These are phyloP conservation scores for Proliferodiscus dingleyae DNA, from an alignment of 2,329 filamentous ascomycete species.

Conservation along the genomic window DNA sequence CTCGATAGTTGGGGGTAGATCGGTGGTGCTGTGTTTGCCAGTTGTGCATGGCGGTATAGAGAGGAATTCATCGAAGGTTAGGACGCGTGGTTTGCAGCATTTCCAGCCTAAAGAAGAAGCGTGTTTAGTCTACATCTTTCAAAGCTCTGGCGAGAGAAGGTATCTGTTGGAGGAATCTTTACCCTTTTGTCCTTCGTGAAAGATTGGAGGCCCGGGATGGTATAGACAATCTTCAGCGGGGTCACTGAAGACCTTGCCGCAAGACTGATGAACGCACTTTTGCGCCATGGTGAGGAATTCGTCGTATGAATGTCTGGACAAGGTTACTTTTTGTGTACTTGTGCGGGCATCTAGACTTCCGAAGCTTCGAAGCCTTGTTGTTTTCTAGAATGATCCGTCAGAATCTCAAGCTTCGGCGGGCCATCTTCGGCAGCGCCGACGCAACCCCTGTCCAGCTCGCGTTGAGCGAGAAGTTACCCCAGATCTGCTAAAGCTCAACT, in stretches of 20 bases:
- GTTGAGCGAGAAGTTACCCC: no score
- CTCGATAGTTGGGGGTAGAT: slow-evolving; percentile 58
- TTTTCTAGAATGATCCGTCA: slow-evolving; percentile 2
- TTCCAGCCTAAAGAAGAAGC: slow-evolving; percentile 70
- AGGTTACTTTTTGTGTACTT: no score
- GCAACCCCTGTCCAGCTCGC: no score
- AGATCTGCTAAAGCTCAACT: no score
- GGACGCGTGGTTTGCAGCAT: slow-evolving; percentile 94
- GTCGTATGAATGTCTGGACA: neutral
- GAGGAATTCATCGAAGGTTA: slow-evolving; percentile 98
- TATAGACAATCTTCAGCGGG: slow-evolving; percentile 80
- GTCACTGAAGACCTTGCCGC: slow-evolving; percentile 82
- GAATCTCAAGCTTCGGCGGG: no score
- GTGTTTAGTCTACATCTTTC: slow-evolving; percentile 1
- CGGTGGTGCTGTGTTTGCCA: slow-evolving; percentile 86
- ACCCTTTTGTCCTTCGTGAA: slow-evolving; percentile 99
- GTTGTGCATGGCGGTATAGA: slow-evolving; percentile 85
- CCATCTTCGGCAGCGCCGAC: no score
- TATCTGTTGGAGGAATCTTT: slow-evolving; percentile 22
- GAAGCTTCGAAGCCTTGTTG: neutral
- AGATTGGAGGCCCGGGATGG: slow-evolving; percentile 89
- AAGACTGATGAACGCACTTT: slow-evolving; percentile 96
- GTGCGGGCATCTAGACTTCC: neutral
- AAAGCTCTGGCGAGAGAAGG: neutral
- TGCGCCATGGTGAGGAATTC: slow-evolving; percentile 40